Evolutionary conservation across 148 eudicot species (phyloP).

Genomic region (Arbutus unedo): DNA sequence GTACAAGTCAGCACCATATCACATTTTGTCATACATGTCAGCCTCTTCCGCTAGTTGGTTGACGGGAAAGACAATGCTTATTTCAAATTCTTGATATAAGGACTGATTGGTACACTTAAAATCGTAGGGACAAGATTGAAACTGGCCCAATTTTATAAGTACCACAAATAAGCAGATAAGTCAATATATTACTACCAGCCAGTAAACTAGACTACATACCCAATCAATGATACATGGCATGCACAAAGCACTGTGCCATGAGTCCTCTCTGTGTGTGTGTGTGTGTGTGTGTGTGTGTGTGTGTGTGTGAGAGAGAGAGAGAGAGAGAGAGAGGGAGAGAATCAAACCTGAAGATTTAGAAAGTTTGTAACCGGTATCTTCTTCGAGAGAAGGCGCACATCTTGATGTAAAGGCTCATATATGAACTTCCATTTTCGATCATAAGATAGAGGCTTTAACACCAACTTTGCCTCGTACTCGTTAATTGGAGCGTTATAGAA

Average conservation of each 20-base stretch:
- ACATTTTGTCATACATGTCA: no score
- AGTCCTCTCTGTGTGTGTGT: neutral
- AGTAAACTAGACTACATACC: neutral
- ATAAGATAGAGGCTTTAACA: conserved; percentile 71
- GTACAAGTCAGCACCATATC: no score
- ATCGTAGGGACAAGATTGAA: no score
- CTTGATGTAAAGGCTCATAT: conserved; percentile 72
- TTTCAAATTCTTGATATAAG: no score
- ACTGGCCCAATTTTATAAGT: neutral
- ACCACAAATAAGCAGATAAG: neutral
- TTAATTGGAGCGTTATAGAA: conserved; percentile 77
- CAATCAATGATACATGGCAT: neutral
- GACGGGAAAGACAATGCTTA: no score
- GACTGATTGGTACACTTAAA: no score
- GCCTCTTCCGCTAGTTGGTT: no score
- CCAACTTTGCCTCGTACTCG: conserved; percentile 75
- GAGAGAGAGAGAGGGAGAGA: conserved; percentile 6
- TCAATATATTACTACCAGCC: neutral
- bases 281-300: neutral
- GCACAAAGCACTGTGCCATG: neutral
- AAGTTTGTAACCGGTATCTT: conserved; percentile 84
- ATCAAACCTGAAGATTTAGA: conserved; percentile 69
- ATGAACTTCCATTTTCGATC: conserved; percentile 79
- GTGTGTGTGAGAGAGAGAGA: neutral
- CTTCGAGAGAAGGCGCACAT: conserved; percentile 79